Base-by-base conservation (phyloP, 176 grass and related monocot genomes). In the Eremochloa ophiuroides region DNA sequence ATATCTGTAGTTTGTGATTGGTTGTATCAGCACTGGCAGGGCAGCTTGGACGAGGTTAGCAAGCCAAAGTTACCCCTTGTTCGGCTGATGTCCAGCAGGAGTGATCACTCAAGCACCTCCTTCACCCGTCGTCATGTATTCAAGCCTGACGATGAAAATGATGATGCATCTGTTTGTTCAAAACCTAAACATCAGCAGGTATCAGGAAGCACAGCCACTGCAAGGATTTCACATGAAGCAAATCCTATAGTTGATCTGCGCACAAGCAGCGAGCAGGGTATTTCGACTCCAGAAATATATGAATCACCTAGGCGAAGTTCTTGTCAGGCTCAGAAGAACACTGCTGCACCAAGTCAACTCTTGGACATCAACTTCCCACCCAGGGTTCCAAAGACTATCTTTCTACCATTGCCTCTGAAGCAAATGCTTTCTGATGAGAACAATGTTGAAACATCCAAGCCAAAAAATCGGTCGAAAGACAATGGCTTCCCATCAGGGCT, bases 1-100 rank as follows among this genome's bases (percentile, higher is more conserved):
- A 88, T 92, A 76, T 78, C 91, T 22, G 89, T 97, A 34, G 89
- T 94, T 25, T 97, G 94, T 18, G 90, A 97, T 90, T 97, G 94
- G 94, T 53, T 97, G 64, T 80, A 94, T 82, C 94, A 97, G 87
- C 94, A 97, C 66, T 97, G 94, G 94, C 83, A 92, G 60, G 94
- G 94, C 11, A 94, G 70, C 58, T 85, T 97, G 78, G 94, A 97
- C 47, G 94, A 97, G 83, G 91, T 97, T 82, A 92, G 77, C 76
- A 97, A 97, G 53, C 94, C 89, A 55, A 92, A 94, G 66, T 82
- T 97, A 55, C 87, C 89, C 76, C 86, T 88, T 31, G 80, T 94
- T 91, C 73, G 84, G 69, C 25, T 89, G 31, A 89, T 94, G 89
- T 89, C 92, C 44, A 75, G 80, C 38, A 84, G 74, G 77, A 89